phyloP scores from a whole-genome alignment of 2,329 filamentous ascomycete genomes.

The Fusarium papillatum region DNA sequence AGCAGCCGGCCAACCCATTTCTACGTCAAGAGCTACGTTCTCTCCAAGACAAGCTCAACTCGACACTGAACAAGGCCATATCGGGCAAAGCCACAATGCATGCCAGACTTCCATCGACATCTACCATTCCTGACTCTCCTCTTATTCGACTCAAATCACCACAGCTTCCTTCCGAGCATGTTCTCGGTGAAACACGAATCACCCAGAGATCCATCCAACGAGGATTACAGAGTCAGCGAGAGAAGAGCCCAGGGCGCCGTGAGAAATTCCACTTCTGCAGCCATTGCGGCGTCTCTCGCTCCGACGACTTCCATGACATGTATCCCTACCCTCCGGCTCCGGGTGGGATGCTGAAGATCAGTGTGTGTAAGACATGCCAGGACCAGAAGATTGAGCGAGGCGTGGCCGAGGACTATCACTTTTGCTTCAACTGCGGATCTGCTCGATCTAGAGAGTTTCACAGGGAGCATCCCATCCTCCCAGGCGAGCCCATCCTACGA shows the following conservation, averaged over 20 bases:
- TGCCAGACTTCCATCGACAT: neutral
- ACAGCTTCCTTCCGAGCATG: neutral
- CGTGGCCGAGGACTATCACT: constrained; percentile 47
- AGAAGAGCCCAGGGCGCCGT: constrained; percentile 34
- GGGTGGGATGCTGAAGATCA: constrained; percentile 44
- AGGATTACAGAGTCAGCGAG: constrained; percentile 14
- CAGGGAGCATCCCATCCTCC: constrained; percentile 30
- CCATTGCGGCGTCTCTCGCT: constrained; percentile 52
- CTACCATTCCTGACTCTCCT: constrained; percentile 7
- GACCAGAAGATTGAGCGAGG: constrained; percentile 40
- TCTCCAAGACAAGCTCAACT: constrained; percentile 48
- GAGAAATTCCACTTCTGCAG: constrained; percentile 51
- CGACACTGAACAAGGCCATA: constrained; percentile 44
- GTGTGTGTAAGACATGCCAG: constrained; percentile 53
- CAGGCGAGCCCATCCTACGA: constrained; percentile 44
- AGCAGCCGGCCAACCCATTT: constrained; percentile 34
- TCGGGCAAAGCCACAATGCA: constrained; percentile 9
- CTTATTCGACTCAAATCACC: neutral
- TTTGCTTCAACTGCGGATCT: constrained; percentile 59
- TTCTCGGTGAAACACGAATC: neutral
- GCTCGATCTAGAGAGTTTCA: constrained; percentile 57
- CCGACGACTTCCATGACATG: constrained; percentile 49
- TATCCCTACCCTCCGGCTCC: constrained; percentile 44
- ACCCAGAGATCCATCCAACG: neutral
- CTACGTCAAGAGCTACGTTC: constrained; percentile 41